Evolutionary conservation across 805 yeast species (phyloP), one percentile per base, ranked within the genome.

Genomic region (Candida piceae): DNA sequence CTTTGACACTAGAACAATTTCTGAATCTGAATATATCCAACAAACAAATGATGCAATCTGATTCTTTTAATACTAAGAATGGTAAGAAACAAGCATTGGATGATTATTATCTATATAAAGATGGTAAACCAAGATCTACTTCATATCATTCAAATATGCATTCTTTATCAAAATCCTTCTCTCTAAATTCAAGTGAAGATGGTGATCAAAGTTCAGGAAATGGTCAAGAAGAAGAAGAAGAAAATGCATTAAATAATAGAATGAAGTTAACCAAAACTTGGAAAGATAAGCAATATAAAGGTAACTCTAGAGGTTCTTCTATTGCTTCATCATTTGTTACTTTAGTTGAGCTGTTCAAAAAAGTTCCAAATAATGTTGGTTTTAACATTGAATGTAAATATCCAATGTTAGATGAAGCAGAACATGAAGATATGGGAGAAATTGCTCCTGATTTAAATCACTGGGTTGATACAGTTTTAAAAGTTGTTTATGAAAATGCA

Each of bases 361-460:
- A 84, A 46, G 63, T 90, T 18, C 97, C 97, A 1, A 67, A 70
- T 39, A 74, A 72, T 40, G 94, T 89, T 12, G 97, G 97, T 0
- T 89, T 93, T 65, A 90, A 90, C 55, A 86, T 90, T 42, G 97
- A 90, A 60, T 80, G 93, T 62, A 88, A 90, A 57, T 90, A 88
- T 56, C 97, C 97, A 2, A 84, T 90, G 93, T 70, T 87, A 35
- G 95, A 87, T 57, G 97, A 90, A 63, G 89, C 95, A 0, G 84
- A 88, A 57, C 70, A 70, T 2, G 97, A 90, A 55, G 87, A 82
- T 41, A 82, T 89, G 77, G 96, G 95, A 13, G 83, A 82, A 46
- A 68, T 84, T 44, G 86, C 83, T 2, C 74, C 83, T 40, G 96
- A 89, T 49, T 68, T 88, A 66, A 90, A 90, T 58, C 72, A 71